Conservation (phyloP, 352 stramenopile genomes). For the Globisporangium uncinulatum region DNA sequence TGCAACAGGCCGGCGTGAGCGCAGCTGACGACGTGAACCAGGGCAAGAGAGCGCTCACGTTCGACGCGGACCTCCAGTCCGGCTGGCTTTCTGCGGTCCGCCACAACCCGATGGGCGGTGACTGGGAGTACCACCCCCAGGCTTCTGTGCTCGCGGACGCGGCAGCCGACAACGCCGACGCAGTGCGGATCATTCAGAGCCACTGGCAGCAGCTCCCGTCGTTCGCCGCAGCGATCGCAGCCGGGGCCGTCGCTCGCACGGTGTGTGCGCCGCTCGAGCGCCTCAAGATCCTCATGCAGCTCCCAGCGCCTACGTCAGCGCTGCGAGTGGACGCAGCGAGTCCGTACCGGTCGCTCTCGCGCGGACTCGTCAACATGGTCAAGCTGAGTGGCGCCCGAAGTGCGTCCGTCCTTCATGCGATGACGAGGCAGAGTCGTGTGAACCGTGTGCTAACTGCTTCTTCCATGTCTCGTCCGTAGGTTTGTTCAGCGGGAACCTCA, state of each 20-base stretch:
- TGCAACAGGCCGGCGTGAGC: constrained; percentile 34
- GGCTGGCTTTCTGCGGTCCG: constrained; percentile 72
- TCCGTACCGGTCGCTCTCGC: constrained; percentile 43
- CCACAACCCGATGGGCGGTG: constrained; percentile 53
- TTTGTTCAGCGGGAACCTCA: constrained; percentile 75
- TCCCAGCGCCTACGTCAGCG: constrained; percentile 21
- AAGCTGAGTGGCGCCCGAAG: constrained; percentile 47
- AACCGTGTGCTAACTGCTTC: background rate
- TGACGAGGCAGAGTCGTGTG: background rate
- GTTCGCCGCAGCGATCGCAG: constrained; percentile 55
- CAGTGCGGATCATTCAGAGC: constrained; percentile 13
- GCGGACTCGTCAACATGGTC: constrained; percentile 69
- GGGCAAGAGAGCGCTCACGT: constrained; percentile 41
- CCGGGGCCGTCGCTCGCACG: constrained; percentile 56
- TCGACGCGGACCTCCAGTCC: constrained; percentile 66
- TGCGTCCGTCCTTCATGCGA: constrained; percentile 6
- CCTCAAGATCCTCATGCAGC: constrained; percentile 81
- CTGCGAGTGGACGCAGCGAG: background rate
- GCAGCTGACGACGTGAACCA: constrained; percentile 18
- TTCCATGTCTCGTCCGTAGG: constrained; percentile 15
- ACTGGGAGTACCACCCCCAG: constrained; percentile 46
- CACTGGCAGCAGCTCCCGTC: constrained; percentile 38
- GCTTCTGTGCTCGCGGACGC: constrained; percentile 18
- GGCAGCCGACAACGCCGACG: background rate
- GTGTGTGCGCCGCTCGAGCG: constrained; percentile 69